Base-by-base conservation (phyloP, 176 grass and related monocot species). In the Musa troglodytarum region DNA sequence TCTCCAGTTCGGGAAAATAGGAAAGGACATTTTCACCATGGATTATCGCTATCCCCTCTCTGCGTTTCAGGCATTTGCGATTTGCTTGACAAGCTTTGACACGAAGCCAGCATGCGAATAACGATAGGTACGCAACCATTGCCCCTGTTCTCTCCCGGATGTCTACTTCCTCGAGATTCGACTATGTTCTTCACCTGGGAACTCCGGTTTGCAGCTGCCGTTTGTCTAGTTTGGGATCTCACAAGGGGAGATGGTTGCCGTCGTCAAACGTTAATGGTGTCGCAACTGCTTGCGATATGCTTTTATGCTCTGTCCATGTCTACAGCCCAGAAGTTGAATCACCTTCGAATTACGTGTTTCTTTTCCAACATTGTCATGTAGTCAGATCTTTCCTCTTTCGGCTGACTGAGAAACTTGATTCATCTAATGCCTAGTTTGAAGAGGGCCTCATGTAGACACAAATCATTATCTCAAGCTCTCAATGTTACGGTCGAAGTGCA, bases 21-120 rank as follows among this genome's bases (percentile, higher is more conserved):
- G 95, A n/a, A 99, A 99, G 71, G 95, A 99, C 76, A 99, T 99
- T 67, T 99, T 99, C 54, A 94, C 91, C 10, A 94, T 99, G 91
- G 95, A 99, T 68, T 99, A 99, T 29, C 81, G 86, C 22, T 99
- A 99, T 54, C 95, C 95, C 8, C 83, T 99, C 52, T 99, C 95
- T 0, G 88, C 88, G 0, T 99, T 99, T 81, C 91, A 99, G 79
- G 95, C 95, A 29, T 99, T 99, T 2, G 88, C 91, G 0, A 94
- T 99, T 68, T 94, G 95, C 89, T 80, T 99, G 79, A 94, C 95
- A 6, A 99, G 95, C 88, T 99, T 99, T 3, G 95, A 94, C 81
- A 94, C 86, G 14, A 99, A 99, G 49, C 95, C 95, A 2, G 95
- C 91, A 2, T 99, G 95, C n/a, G 95, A 99, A 87, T 91, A 76